Base-by-base conservation (phyloP, 805 yeast species). In the Saturnispora sanitii region DNA sequence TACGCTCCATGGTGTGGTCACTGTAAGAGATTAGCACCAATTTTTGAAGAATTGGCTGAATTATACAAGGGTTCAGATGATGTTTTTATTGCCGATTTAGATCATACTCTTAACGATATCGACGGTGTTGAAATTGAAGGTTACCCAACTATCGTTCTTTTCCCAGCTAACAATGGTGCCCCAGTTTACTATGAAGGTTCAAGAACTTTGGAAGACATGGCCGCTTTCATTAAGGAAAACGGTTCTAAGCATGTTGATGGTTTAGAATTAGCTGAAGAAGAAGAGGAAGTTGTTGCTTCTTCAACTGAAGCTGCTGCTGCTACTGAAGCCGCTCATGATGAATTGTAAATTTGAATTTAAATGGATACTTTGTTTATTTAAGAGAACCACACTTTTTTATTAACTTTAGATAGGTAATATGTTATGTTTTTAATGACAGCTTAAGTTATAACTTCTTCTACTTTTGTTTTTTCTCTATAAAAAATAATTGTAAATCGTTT, bases 1-100 rank as follows among this genome's bases (percentile, higher is more conserved):
- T 88, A 82, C 59, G 96, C 97, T 6, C 96, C 96, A 29, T 88
- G 97, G 97, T 90, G 98, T 66, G 96, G 96, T 6, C 86, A 90
- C 61, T 90, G 98, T 62, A 71, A 78, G 52, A 71, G 76, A 44
- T 64, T 90, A 40, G 73, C 76, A 44, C 79, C 82, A 4, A 75
- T 74, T 2, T 81, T 68, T 58, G 65, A 84, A 60, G 92, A 88
- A 58, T 74, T 92, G 49, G 96, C 90, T 39, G 78, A 67, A 38
- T 53, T 81, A 41, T 83, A 71, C 63, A 68, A 66, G 45, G 61
- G 70, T 38, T 76, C 78, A 56, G 56, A 63, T 18, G 67, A 61
- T 35, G 82, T 90, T 44, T 59, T 77, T 32, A 67, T 92, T 55
- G 96, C 95, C 51, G 77, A 88, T 63, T 65, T 92, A 42, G 96